phyloP scores from a whole-genome alignment of 371 early-diverging fungal species.

The Edhazardia aedis region DNA sequence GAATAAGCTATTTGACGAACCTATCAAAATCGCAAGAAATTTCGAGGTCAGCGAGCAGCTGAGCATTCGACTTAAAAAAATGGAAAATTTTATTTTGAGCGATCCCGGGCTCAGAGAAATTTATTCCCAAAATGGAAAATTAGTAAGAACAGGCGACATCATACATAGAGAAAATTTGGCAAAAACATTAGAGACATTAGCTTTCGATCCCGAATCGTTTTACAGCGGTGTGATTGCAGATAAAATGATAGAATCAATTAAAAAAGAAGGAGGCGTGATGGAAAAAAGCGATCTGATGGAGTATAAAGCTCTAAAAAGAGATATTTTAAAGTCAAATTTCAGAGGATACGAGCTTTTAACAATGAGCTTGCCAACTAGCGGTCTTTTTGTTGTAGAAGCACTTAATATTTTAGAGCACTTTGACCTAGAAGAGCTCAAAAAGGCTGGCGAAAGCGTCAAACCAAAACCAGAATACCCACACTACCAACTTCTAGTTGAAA shows the following conservation, averaged over 20 bases:
- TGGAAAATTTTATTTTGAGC: constrained; percentile 30
- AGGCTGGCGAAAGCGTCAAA: constrained; percentile 4
- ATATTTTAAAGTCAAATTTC: constrained; percentile 12
- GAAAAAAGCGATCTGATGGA: constrained; percentile 55
- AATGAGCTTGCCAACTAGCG: constrained; percentile 43
- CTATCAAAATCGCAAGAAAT: constrained; percentile 55
- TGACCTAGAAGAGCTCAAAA: constrained; percentile 49
- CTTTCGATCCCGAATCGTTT: constrained; percentile 61
- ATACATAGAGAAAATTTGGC: constrained; percentile 56
- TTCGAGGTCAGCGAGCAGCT: constrained; percentile 37
- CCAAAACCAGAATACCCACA: constrained; percentile 11
- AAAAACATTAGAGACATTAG: constrained; percentile 56
- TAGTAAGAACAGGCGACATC: constrained; percentile 52
- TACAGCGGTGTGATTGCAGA: constrained; percentile 64
- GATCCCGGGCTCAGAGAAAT: constrained; percentile 47
- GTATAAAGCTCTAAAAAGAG: constrained; percentile 51
- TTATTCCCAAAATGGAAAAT: constrained; percentile 53
- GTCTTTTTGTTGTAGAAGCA: constrained; percentile 58
- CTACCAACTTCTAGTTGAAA: constrained; percentile 54
- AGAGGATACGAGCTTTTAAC: constrained; percentile 28
- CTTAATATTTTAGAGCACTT: constrained; percentile 67
- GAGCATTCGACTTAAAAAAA: background rate
- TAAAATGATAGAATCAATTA: constrained; percentile 52
- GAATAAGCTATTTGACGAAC: constrained; percentile 58
- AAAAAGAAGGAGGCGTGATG: constrained; percentile 56